Percentiles rank a stretch among this genome's conserved stretches.
Conservation (phyloP, 768 basidiomycete genomes). For the Suillus placidus region DNA sequence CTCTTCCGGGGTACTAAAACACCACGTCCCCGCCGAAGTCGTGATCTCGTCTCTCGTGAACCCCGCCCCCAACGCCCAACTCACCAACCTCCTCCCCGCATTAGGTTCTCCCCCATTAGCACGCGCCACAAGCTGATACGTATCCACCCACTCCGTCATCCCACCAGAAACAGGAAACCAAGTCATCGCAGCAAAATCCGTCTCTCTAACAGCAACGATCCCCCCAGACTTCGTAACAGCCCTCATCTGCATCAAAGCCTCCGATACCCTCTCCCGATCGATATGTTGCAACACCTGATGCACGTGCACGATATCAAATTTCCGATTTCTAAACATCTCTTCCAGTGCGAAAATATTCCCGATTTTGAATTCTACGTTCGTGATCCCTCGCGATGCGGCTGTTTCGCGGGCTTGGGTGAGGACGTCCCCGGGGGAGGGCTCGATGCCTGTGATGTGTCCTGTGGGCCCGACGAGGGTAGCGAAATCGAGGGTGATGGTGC, state of each 20-base stretch:
- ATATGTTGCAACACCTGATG: slow-evolving; percentile 56
- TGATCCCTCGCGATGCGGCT: slow-evolving; percentile 30
- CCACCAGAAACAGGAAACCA: slow-evolving; percentile 40
- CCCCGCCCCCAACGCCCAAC: slow-evolving; percentile 43
- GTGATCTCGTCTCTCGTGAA: slow-evolving; percentile 32
- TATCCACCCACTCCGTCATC: slow-evolving; percentile 30
- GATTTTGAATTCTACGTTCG: slow-evolving; percentile 42
- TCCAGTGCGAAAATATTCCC: slow-evolving; percentile 43
- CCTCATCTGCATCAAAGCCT: slow-evolving; percentile 48
- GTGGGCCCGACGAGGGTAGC: slow-evolving; percentile 39
- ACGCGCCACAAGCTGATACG: slow-evolving; percentile 24
- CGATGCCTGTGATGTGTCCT: slow-evolving; percentile 48
- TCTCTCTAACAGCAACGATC: slow-evolving; percentile 47
- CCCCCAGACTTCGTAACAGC: slow-evolving; percentile 50
- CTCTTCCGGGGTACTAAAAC: slow-evolving; percentile 40
- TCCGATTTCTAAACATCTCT: slow-evolving; percentile 34
- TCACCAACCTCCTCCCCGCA: slow-evolving; percentile 40
- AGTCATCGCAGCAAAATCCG: slow-evolving; percentile 36
- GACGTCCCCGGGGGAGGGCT: slow-evolving; percentile 34
- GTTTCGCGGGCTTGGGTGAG: slow-evolving; percentile 37
- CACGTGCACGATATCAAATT: slow-evolving; percentile 53
- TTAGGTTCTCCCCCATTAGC: slow-evolving; percentile 42
- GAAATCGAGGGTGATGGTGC: slow-evolving; percentile 50
- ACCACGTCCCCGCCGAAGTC: slow-evolving; percentile 37
- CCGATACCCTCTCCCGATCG: slow-evolving; percentile 36